Percentiles rank a stretch among this genome's conserved stretches.
These are phyloP conservation scores for Rhodocollybia butyracea DNA, from an alignment of 768 basidiomycete genomes.

Conservation along the genomic window DNA sequence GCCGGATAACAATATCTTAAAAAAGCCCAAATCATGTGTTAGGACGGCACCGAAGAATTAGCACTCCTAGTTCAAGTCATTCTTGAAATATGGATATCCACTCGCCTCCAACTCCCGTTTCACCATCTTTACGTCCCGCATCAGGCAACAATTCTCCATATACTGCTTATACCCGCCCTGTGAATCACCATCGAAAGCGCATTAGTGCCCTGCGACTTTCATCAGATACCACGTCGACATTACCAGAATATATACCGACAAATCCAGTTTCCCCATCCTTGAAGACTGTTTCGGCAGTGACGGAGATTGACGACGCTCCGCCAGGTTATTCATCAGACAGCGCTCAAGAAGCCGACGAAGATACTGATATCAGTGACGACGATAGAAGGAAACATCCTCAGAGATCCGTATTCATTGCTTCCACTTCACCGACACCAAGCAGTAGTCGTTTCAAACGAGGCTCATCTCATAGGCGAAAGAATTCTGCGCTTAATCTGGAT, in stretches of 20 bases:
- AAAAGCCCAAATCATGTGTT: too few species aligned
- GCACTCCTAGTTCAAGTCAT: background rate
- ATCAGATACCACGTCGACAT: constrained; percentile 60
- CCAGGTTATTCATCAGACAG: constrained; percentile 79
- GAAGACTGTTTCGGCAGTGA: background rate
- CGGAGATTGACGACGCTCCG: constrained; percentile 32
- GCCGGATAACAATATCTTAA: background rate
- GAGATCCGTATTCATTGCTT: background rate
- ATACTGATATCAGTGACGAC: constrained; percentile 39
- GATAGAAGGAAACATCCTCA: constrained; percentile 1
- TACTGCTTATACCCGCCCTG: constrained; percentile 7
- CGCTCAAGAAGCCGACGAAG: constrained; percentile 73
- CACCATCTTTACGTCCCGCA: constrained; percentile 7
- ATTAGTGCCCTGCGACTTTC: constrained; percentile 56
- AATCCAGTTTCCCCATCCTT: constrained; percentile 28
- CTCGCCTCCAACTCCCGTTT: background rate
- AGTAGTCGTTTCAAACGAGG: constrained; percentile 19
- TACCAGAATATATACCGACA: constrained; percentile 57
- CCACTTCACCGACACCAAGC: constrained; percentile 9
- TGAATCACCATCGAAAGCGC: constrained; percentile 47
- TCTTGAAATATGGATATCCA: background rate
- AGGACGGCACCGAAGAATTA: background rate
- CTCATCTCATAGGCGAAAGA: background rate
- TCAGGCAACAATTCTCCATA: constrained; percentile 11
- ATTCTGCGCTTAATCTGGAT: constrained; percentile 1